phyloP scores from a whole-genome alignment of 2,329 filamentous ascomycete genomes.

The Chaetomium sp. region DNA sequence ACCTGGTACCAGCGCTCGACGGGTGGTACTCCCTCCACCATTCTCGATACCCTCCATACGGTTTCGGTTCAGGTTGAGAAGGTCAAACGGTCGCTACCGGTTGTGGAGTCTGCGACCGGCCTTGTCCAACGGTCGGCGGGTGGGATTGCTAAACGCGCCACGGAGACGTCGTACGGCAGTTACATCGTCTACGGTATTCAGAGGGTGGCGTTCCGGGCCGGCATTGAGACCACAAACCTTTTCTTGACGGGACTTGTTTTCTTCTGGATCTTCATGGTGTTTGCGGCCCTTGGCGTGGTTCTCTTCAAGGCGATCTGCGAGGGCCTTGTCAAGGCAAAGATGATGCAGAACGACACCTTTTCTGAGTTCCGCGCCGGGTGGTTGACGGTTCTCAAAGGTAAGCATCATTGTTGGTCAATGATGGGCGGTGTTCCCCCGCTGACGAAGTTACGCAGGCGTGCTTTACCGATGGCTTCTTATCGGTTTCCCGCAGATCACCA shows the following conservation, averaged over 20 bases:
- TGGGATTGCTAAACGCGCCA: slow-evolving; percentile 30
- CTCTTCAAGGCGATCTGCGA: slow-evolving; percentile 73
- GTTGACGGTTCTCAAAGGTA: slow-evolving; percentile 74
- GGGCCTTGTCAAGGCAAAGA: slow-evolving; percentile 59
- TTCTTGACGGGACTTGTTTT: slow-evolving; percentile 80
- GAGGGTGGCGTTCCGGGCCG: slow-evolving; percentile 72
- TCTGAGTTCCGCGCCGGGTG: slow-evolving; percentile 82
- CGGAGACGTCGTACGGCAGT: slow-evolving; percentile 38
- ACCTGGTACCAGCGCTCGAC: slow-evolving; percentile 88
- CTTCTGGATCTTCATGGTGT: slow-evolving; percentile 69
- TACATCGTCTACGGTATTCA: slow-evolving; percentile 65
- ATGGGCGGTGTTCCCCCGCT: not conserved
- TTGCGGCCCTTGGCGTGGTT: slow-evolving; percentile 62
- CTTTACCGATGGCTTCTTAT: slow-evolving; percentile 77
- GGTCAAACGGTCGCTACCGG: slow-evolving; percentile 33
- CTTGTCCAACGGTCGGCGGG: slow-evolving; percentile 41
- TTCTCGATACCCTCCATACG: slow-evolving; percentile 62
- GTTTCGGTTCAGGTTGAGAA: slow-evolving; percentile 70
- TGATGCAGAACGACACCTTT: slow-evolving; percentile 76
- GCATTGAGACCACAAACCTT: slow-evolving; percentile 75
- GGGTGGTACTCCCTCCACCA: slow-evolving; percentile 67
- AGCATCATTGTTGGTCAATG: not conserved
- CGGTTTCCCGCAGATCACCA: slow-evolving; percentile 76
- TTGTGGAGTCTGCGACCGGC: slow-evolving; percentile 26
- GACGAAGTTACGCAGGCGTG: slow-evolving; percentile 38